Evolutionary conservation across 495 filamentous ascomycete genomes (phyloP), one percentile per base, ranked within the genome.

Genomic region (Beverwykella pulmonaria): DNA sequence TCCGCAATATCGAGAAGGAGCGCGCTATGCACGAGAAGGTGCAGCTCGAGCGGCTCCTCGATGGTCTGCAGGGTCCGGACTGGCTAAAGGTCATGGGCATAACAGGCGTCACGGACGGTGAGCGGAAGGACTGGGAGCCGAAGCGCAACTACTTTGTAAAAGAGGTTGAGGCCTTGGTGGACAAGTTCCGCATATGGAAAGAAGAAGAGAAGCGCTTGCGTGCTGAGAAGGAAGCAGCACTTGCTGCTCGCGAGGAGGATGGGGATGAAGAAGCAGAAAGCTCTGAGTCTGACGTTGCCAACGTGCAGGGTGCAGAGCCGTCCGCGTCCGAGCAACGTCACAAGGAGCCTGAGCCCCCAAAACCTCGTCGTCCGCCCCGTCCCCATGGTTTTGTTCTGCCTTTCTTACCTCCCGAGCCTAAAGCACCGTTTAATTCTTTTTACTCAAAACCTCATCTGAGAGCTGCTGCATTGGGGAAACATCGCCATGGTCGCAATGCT

Each of bases 51-150:
- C 84, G 92, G 8, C 80, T 97, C 39, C 83, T 97, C 39, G 92
- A 94, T 50, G 92, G 91, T 41, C 83, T 99, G 3, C 87, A 90
- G 73, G 87, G 93, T n/a, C 88, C 86, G 39, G 94, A 97, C 73
- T 99, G 94, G 94, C 80, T 97, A 60, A 88, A 90, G 59, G 82
- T 91, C 1, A 93, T 99, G 88, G 94, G 94, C n/a, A 87, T 98
- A 48, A 90, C 85, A 53, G 90, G 90, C 12, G 85, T 92, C 23
- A 92, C 92, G 9, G 93, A 95, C 67, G 83, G 82, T 52, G 89
- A 90, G 60, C 91, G 88, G 78, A 94, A 90, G 71, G 85, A 86
- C 47, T 96, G 90, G 75, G 92, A 97, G 73, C 88, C 89, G 36
- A 93, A 95, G 61, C 85, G 93, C 29, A 82, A 87, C 53, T 86